Evolutionary conservation across 176 grass and related monocot genomes (phyloP).

Genomic region (Bothriochloa decipiens): DNA sequence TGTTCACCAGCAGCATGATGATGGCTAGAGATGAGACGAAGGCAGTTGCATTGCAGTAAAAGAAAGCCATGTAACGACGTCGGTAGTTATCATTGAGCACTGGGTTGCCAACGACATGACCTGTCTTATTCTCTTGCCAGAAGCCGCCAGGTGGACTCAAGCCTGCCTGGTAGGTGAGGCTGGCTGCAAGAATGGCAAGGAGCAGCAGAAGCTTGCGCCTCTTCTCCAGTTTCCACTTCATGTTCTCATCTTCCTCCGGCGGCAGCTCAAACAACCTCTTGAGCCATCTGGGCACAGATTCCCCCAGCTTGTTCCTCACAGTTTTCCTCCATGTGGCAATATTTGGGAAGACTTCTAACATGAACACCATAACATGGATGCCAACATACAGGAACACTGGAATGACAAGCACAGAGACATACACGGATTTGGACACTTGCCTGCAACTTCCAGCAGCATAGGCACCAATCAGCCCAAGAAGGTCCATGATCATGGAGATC

Average conservation of each 20-base stretch:
- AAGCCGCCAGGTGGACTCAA: slow-evolving; percentile 49
- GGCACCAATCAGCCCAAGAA: neutral
- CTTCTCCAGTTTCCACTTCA: neutral
- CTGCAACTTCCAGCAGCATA: neutral
- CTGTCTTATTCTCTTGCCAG: slow-evolving; percentile 35
- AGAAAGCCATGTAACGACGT: slow-evolving; percentile 46
- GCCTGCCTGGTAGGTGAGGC: neutral
- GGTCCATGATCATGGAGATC: neutral
- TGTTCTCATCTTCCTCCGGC: neutral
- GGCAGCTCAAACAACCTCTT: slow-evolving; percentile 32
- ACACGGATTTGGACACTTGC: neutral
- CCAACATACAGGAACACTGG: neutral
- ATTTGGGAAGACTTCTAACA: neutral
- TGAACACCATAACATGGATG: slow-evolving; percentile 6
- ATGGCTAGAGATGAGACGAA: slow-evolving; percentile 51
- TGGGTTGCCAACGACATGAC: slow-evolving; percentile 33
- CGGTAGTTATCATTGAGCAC: slow-evolving; percentile 51
- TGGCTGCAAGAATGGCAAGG: neutral
- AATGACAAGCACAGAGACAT: neutral
- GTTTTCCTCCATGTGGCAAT: neutral
- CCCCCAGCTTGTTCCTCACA: neutral
- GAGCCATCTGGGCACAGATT: slow-evolving; percentile 12
- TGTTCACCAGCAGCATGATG: slow-evolving; percentile 58
- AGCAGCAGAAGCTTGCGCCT: neutral
- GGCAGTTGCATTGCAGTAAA: slow-evolving; percentile 51